phyloP scores from a whole-genome alignment of 225 moss, liverwort and hornwort genomes.

The Polytrichum commune region DNA sequence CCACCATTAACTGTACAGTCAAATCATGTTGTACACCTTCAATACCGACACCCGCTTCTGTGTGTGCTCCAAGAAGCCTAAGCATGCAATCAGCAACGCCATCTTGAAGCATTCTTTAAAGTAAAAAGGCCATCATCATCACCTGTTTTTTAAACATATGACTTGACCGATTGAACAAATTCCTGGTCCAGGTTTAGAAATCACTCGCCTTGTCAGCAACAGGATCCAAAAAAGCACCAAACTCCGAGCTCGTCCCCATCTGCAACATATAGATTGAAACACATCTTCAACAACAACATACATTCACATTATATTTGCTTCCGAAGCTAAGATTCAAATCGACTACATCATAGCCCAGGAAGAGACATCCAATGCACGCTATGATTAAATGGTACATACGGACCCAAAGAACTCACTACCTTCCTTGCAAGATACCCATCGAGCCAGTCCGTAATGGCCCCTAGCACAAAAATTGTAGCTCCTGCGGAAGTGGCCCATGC shows the following conservation, averaged over 20 bases:
- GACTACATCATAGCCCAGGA: no score
- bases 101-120: no score
- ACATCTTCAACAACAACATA: background rate
- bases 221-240: slow-evolving; percentile 97
- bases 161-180: no score
- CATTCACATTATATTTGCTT: no score
- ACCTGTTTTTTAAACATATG: no score
- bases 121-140: no score
- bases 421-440: slow-evolving; percentile 95
- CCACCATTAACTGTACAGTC: slow-evolving; percentile 81
- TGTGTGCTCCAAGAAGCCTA: slow-evolving; percentile 1
- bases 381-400: no score
- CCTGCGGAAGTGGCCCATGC: slow-evolving; percentile 84
- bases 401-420: slow-evolving; percentile 30
- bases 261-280: slow-evolving; percentile 24
- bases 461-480: slow-evolving; percentile 81
- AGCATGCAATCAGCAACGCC: background rate
- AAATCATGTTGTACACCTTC: background rate
- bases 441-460: slow-evolving; percentile 90
- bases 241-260: slow-evolving; percentile 93
- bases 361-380: no score
- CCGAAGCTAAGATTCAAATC: no score
- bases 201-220: slow-evolving; percentile 85
- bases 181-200: background rate
- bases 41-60: background rate